Evolutionary conservation across 2,329 filamentous ascomycete genomes (phyloP), one percentile per base, ranked within the genome.

Genomic region (Pseudomassariella vexata): DNA sequence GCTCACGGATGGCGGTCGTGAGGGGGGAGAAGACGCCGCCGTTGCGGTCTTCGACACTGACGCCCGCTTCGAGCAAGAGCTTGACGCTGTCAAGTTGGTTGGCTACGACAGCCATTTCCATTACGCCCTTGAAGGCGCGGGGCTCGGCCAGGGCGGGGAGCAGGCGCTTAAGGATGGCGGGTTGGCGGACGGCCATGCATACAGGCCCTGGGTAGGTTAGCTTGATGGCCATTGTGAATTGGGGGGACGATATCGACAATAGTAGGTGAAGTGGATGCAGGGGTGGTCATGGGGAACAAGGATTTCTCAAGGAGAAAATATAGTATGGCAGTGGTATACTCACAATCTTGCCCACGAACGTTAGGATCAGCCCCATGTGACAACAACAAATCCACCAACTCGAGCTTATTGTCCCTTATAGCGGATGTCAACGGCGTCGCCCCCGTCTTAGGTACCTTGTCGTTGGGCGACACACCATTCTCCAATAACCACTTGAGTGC

Each of bases 1-100:
- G 62, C 53, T 84, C 79, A 9, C 79, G 75, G 35, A 83, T 74
- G 7, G 77, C 76, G 0, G 76, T 80, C 0, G 79, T 84, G 4
- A 84, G 65, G 0, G 78, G 76, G 1, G 76, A 82, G 60, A 85
- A 85, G 29, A 84, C 80, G 32, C 81, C 81, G 14, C 78, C 79
- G 48, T 81, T 84, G 57, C 79, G 79, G 57, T 82, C 81, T 52
- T 84, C 79, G 34, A 83, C 76, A 24, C 68, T 78, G 12, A 83
- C 73, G 10, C 80, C 80, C 0, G 78, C 76, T 11, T 62, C 65
- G 11, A 84, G 62, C 20, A 84, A 66, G 27, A 82, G 57, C 56
- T 81, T 81, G 55, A 85, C 66, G 21, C 72, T 79, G 38, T 82
- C 76, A 10, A 84, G 65, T 53, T 83, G 68, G 51, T 81, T 71